Base-by-base conservation (phyloP, 768 basidiomycete species). In the Mycena chlorophos region DNA sequence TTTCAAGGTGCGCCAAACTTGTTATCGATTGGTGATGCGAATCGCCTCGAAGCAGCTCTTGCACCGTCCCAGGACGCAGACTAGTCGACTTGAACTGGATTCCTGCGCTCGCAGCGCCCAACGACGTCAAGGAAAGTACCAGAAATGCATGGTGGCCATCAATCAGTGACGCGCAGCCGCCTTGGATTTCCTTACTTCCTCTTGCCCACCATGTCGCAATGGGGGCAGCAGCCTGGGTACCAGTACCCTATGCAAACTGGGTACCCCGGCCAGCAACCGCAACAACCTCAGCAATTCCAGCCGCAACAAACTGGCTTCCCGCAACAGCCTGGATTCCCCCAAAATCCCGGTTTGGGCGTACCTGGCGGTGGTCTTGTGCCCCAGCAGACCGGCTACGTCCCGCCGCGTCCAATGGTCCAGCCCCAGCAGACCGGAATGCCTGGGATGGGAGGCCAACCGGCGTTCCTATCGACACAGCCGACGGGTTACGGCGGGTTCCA, bases 191-290 rank as follows among this genome's bases (percentile, higher is more conserved):
- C 14, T 16, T 45, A 39, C 39, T 30, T 49, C 52, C 51, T n/a
- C n/a, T n/a, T n/a, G 51, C 40, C 48, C 66, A 75, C 64, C 67
- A 91, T 91, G 89, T 82, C 88, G 65, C 88, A 89, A 72, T 91
- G 89, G n/a, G n/a, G n/a, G 53, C 79, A 78, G 61, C 79, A 71
- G 51, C 71, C 60, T 31, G 60, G 60, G 46, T 61, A 61, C 47
- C 60, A 73, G 56, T 69, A 72, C 39, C 75, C 71, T 10, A 55
- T 61, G 13, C 78, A 77, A 52, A 59, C 61, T 27, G 30, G 59
- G 42, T 57, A 51, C 28, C 60, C 60, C 37, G 56, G 40, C 28
- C 60, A 61, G 22, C 56, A 63, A 47, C 64, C 62, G 49, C 63
- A 65, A 42, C 66, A 65, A 30, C 62, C 66, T 2, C 69, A 69